A percentile compares a stretch with the other conserved stretches of the same genome.
Conservation (phyloP, 768 basidiomycete species). For the Trichaptum fuscoviolaceum region DNA sequence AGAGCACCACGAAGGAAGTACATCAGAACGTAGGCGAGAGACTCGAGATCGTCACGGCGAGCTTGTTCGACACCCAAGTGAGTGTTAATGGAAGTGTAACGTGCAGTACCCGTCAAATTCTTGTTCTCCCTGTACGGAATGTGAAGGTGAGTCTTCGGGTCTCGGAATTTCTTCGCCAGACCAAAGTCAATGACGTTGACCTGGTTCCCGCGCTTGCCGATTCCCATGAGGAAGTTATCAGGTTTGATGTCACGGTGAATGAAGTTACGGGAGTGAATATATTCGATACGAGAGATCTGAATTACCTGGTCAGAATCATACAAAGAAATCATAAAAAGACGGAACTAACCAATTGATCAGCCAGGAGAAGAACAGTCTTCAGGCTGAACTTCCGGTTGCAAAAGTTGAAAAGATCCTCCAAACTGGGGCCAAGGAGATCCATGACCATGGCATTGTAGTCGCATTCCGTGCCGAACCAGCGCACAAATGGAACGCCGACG, state of each 20-base stretch:
- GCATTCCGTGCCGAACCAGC: constrained; percentile 94
- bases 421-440: constrained; percentile 89
- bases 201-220: constrained; percentile 52
- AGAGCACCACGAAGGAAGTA: constrained; percentile 98
- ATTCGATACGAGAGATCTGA: constrained; percentile 48
- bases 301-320: constrained; percentile 33
- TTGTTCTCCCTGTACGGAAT: constrained; percentile 99
- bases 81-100: constrained; percentile 99
- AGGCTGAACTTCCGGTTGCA: constrained; percentile 45
- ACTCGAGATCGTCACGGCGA: constrained; percentile 96
- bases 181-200: constrained; percentile 81
- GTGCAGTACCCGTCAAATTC: constrained; percentile 97
- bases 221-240: constrained; percentile 55
- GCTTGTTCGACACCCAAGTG: constrained; percentile 98
- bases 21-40: constrained; percentile 98
- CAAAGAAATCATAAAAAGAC: constrained; percentile 33
- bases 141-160: constrained; percentile 99
- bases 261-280: constrained; percentile 53
- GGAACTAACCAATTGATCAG: constrained; percentile 41
- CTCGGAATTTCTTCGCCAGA: constrained; percentile 99
- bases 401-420: constrained; percentile 87
- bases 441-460: constrained; percentile 99
- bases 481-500: constrained; percentile 96
- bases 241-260: constrained; percentile 45
- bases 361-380: constrained; percentile 48